Conservation (phyloP, 78 protist genomes). For the Isochrysis galbana region DNA sequence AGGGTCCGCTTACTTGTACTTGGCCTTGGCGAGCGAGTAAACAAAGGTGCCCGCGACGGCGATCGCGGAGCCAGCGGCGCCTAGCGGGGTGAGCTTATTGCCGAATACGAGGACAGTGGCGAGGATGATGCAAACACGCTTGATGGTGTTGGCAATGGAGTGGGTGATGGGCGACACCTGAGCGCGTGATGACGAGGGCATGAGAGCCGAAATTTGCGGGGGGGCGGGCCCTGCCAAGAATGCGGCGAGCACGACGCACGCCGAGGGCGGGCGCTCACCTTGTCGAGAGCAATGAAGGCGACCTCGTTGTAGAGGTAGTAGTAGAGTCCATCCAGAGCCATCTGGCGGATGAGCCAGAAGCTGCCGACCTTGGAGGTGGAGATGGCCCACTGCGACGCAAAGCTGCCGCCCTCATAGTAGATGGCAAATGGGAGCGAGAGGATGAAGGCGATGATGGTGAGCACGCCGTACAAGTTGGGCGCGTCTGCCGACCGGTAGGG, state of each 20-base stretch:
- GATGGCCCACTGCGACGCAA: background rate
- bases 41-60: slow-evolving; percentile 24
- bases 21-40: slow-evolving; percentile 11
- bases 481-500: too few relatives aligned
- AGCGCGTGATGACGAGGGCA: slow-evolving; percentile 18
- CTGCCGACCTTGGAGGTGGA: background rate
- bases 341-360: background rate
- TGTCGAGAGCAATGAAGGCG: slow-evolving; percentile 30
- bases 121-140: slow-evolving; percentile 41
- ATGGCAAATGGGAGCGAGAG: slow-evolving; percentile 8
- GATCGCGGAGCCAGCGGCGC: slow-evolving; percentile 12
- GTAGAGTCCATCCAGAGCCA: background rate
- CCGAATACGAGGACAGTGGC: slow-evolving; percentile 30
- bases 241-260: too few relatives aligned
- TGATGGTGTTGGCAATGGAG: slow-evolving; percentile 30
- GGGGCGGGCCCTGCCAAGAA: background rate
- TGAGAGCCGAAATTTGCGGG: background rate
- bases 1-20: background rate
- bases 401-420: background rate
- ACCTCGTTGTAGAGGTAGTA: slow-evolving; percentile 15
- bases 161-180: slow-evolving; percentile 32
- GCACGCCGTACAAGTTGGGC: slow-evolving; percentile 27
- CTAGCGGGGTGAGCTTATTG: background rate
- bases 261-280: too few relatives aligned
- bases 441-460: slow-evolving; percentile 23